Conservation (phyloP, 352 stramenopile species). For the Saprolegnia parasitica region DNA sequence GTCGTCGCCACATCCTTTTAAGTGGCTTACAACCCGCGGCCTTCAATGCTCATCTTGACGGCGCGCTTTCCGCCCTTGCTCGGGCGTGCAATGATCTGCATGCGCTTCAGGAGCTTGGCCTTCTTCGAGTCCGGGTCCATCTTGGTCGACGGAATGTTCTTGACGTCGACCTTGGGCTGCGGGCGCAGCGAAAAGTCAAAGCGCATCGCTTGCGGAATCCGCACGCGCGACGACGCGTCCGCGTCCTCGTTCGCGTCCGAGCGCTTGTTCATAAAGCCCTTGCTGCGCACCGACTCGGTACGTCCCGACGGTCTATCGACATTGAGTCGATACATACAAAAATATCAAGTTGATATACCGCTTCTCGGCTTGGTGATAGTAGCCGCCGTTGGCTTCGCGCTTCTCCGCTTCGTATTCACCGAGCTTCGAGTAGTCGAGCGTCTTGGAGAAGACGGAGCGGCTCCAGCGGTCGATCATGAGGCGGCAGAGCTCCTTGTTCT, state of each 20-base stretch:
- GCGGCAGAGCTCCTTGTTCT: conserved; percentile 84
- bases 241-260: conserved; percentile 39
- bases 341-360: not conserved
- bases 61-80: conserved; percentile 73
- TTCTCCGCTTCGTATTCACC: conserved; percentile 82
- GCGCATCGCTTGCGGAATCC: conserved; percentile 64
- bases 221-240: conserved; percentile 55
- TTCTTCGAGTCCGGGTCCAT: conserved; percentile 73
- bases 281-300: conserved; percentile 12
- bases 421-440: conserved; percentile 80
- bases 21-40: conserved; percentile 32
- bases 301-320: not conserved
- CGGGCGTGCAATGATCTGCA: conserved; percentile 78
- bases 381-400: conserved; percentile 30
- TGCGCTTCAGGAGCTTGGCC: conserved; percentile 74
- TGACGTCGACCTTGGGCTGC: conserved; percentile 73
- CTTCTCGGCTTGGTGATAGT: not conserved
- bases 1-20: not conserved
- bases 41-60: conserved; percentile 73
- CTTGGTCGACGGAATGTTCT: conserved; percentile 43
- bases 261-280: conserved; percentile 27
- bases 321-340: too few relatives aligned
- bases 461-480: conserved; percentile 84
- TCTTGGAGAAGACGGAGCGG: conserved; percentile 85
- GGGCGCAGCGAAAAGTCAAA: conserved; percentile 82